Percentiles rank a stretch among this genome's conserved stretches.
These are phyloP conservation scores for Auriculariales sp. DNA, from an alignment of 768 basidiomycete genomes.

Conservation along the genomic window DNA sequence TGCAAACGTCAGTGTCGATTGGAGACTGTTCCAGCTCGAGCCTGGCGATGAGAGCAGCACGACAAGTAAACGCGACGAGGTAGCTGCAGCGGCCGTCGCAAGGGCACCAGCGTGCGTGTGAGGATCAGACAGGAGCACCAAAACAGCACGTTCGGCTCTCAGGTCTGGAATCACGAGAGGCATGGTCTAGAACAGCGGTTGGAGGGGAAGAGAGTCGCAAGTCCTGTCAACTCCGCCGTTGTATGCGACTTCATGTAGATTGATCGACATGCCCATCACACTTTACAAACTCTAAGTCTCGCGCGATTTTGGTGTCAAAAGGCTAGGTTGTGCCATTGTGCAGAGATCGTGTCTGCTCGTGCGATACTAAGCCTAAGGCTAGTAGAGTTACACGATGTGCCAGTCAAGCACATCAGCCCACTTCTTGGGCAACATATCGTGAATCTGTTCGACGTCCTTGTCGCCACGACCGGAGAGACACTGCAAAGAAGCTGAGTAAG, in stretches of 20 bases:
- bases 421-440: slow-evolving; percentile 77
- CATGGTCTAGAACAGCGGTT: no score
- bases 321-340: no score
- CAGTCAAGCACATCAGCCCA: slow-evolving; percentile 92
- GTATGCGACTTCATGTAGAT: no score
- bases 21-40: slow-evolving; percentile 48
- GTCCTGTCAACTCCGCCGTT: no score
- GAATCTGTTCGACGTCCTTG: slow-evolving; percentile 96
- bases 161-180: neutral
- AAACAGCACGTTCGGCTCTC: neutral
- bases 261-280: no score
- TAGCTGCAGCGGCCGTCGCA: slow-evolving; percentile 26
- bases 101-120: neutral
- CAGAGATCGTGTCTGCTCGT: no score
- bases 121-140: neutral
- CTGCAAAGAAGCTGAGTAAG: slow-evolving; percentile 21
- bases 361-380: neutral
- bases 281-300: no score
- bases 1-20: slow-evolving; percentile 63
- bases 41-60: slow-evolving; percentile 41
- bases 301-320: no score
- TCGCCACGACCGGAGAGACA: slow-evolving; percentile 92
- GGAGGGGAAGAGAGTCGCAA: no score
- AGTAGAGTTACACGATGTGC: slow-evolving; percentile 36
- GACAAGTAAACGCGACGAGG: slow-evolving; percentile 39